phyloP scores from a whole-genome alignment of 2,329 filamentous ascomycete genomes.

The Didymella segeticola region DNA sequence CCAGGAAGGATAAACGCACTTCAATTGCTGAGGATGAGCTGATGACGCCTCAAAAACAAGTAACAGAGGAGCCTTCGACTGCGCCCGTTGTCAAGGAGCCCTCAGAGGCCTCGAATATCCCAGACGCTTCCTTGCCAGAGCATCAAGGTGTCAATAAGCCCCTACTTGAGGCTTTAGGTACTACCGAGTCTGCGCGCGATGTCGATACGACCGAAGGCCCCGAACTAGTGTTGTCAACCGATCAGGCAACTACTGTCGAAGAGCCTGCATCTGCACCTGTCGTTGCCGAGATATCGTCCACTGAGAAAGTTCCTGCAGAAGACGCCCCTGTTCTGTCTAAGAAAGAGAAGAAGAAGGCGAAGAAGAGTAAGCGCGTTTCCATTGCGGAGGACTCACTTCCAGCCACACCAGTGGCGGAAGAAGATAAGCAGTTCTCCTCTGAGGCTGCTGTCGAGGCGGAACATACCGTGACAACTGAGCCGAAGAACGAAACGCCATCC shows the following conservation, averaged over 20 bases:
- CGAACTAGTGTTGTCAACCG: background rate
- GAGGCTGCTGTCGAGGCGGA: background rate
- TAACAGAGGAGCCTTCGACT: conserved; percentile 4
- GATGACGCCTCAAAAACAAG: conserved; percentile 9
- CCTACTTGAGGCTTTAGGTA: background rate
- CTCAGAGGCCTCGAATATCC: background rate
- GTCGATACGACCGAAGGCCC: background rate
- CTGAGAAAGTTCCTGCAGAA: background rate
- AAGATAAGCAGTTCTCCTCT: background rate
- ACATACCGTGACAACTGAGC: background rate
- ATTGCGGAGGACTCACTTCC: conserved; percentile 6
- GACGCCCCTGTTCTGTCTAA: conserved; percentile 3
- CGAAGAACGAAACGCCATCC: background rate
- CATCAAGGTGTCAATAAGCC: conserved; percentile 32
- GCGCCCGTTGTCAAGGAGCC: conserved; percentile 3
- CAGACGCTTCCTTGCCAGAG: background rate
- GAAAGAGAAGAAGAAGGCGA: conserved; percentile 11
- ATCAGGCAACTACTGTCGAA: background rate
- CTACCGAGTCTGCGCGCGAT: conserved; percentile 2
- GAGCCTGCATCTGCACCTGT: background rate
- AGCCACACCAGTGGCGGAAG: conserved; percentile 1
- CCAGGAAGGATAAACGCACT: conserved; percentile 26
- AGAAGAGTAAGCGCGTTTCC: conserved; percentile 9
- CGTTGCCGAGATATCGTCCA: background rate
- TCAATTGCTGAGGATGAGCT: conserved; percentile 19